phyloP scores from a whole-genome alignment of 2,329 filamentous ascomycete genomes.

The Cercospora janseana region DNA sequence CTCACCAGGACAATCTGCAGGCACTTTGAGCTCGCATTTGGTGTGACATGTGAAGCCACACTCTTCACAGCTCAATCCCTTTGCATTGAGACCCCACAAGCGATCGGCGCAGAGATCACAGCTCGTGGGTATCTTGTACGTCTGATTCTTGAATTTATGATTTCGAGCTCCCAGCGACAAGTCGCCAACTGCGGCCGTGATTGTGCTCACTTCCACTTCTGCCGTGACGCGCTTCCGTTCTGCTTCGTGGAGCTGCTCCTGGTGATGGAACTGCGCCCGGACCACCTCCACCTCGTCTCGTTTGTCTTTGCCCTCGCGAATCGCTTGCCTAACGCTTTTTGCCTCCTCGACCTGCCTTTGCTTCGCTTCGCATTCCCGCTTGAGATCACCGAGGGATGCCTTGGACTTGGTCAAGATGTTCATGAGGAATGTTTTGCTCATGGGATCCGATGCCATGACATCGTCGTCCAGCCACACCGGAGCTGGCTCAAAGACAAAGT shows the following conservation, averaged over 20 bases:
- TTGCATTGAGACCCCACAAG: slow-evolving; percentile 95
- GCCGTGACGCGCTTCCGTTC: slow-evolving; percentile 82
- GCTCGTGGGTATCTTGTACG: slow-evolving; percentile 98
- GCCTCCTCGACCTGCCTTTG: slow-evolving; percentile 77
- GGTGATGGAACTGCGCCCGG: slow-evolving; percentile 74
- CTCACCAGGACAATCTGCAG: slow-evolving; percentile 91
- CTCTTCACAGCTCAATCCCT: slow-evolving; percentile 92
- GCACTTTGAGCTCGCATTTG: slow-evolving; percentile 99
- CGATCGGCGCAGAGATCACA: slow-evolving; percentile 95
- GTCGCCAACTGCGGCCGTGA: slow-evolving; percentile 87
- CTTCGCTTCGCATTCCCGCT: slow-evolving; percentile 81
- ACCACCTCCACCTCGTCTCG: slow-evolving; percentile 86
- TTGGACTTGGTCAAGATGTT: slow-evolving; percentile 93
- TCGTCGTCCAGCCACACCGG: slow-evolving; percentile 97
- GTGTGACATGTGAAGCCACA: slow-evolving; percentile 98
- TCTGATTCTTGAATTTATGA: slow-evolving; percentile 98
- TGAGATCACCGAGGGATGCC: slow-evolving; percentile 72
- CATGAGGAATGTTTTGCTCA: slow-evolving; percentile 83
- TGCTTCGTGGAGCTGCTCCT: slow-evolving; percentile 79
- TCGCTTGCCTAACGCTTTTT: slow-evolving; percentile 69
- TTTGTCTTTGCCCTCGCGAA: slow-evolving; percentile 81
- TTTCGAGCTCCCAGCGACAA: slow-evolving; percentile 88
- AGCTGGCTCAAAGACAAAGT: slow-evolving; percentile 88
- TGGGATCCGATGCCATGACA: slow-evolving; percentile 78
- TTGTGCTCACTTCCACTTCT: slow-evolving; percentile 89